Percentiles rank a stretch among this genome's conserved stretches.
Evolutionary conservation across 306 rosid species (phyloP).

Genomic region (Neltuma alba): DNA sequence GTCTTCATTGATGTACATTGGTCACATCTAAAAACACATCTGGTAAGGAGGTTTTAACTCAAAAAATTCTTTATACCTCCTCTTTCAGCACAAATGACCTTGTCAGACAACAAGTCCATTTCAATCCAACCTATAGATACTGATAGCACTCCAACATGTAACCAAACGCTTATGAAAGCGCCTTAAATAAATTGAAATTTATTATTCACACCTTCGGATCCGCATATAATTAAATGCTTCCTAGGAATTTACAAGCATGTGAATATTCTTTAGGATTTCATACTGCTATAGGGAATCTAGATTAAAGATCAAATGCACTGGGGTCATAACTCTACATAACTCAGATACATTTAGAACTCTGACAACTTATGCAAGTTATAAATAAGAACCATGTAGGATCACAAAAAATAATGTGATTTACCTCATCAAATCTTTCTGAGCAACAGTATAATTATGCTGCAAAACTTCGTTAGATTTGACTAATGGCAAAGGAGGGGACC

Average conservation of each 20-base stretch:
- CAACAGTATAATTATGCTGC: slow-evolving; percentile 33
- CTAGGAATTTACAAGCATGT: background rate
- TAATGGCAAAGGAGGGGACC: slow-evolving; percentile 55
- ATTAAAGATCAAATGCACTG: slow-evolving; percentile 6
- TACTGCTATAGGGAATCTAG: background rate
- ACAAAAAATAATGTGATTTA: slow-evolving; percentile 29
- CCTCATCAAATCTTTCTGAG: slow-evolving; percentile 50
- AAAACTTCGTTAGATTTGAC: slow-evolving; percentile 25
- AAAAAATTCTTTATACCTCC: background rate
- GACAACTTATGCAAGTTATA: slow-evolving; percentile 9
- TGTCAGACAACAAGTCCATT: background rate
- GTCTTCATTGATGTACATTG: background rate
- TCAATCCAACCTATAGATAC: background rate
- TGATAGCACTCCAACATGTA: slow-evolving; percentile 5
- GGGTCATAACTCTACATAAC: slow-evolving; percentile 15
- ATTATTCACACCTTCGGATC: background rate
- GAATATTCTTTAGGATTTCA: slow-evolving; percentile 23
- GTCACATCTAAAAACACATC: background rate
- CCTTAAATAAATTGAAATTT: background rate
- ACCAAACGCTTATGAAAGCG: slow-evolving; percentile 1
- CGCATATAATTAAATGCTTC: background rate
- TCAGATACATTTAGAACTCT: slow-evolving; percentile 13
- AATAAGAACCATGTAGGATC: slow-evolving; percentile 9
- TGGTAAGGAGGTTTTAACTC: background rate
- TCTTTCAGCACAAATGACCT: slow-evolving; percentile 8